Evolutionary conservation across 1,284 basidiomycete species (phyloP).

Genomic region (Paramarasmius palmivorus): DNA sequence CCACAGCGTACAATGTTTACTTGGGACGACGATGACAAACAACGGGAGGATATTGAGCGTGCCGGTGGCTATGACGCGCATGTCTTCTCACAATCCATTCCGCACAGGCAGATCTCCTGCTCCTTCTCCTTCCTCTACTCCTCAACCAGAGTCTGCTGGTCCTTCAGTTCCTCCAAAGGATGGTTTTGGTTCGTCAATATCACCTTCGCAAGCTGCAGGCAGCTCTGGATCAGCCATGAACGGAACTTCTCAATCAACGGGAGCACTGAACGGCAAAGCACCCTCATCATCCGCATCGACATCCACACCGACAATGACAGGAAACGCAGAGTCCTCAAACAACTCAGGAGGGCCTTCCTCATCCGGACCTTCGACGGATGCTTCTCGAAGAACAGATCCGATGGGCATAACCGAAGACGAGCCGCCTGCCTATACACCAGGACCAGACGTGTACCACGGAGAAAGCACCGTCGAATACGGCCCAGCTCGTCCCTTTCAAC

Average conservation of each 20-base stretch:
- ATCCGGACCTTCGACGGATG: not conserved
- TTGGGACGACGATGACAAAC: too few species aligned
- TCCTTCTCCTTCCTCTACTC: too few species aligned
- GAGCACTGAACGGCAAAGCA: not conserved
- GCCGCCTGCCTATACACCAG: conserved; percentile 67
- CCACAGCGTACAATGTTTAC: too few species aligned
- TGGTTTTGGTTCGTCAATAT: not conserved
- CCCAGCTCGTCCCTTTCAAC: conserved; percentile 62
- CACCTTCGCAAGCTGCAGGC: not conserved
- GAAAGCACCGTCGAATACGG: conserved; percentile 64
- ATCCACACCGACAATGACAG: not conserved
- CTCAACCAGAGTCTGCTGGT: not conserved
- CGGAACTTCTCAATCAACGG: not conserved
- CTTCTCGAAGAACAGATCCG: not conserved
- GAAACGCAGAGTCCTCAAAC: not conserved
- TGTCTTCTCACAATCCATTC: conserved; percentile 4
- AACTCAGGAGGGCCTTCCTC: not conserved
- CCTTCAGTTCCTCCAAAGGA: not conserved
- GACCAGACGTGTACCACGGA: conserved; percentile 51
- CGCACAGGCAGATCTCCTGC: not conserved
- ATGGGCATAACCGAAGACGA: conserved; percentile 41
- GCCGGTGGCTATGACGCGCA: not conserved
- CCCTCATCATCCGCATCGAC: not conserved
- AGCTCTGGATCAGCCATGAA: not conserved
- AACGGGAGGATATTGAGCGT: too few species aligned